phyloP scores from a whole-genome alignment of 495 filamentous ascomycete genomes.

The Friedmanniomyces simplex region DNA sequence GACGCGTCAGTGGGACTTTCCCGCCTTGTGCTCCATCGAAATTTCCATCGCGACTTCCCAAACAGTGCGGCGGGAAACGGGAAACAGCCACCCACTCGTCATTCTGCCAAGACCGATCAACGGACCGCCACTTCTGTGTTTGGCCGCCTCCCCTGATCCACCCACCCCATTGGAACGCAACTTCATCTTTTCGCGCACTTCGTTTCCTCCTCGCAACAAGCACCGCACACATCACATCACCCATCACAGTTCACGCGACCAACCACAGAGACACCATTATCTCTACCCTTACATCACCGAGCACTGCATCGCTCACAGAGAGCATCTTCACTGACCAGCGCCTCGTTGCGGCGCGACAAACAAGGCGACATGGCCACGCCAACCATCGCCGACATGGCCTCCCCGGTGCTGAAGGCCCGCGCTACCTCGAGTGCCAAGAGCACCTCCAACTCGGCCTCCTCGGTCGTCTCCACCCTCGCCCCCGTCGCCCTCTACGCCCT shows the following conservation, averaged over 20 bases:
- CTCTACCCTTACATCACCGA: not conserved
- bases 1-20: no score
- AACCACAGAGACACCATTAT: no score
- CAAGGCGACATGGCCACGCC: not conserved
- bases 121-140: no score
- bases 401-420: not conserved
- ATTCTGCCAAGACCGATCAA: no score
- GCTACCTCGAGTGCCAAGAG: conserved; percentile 3
- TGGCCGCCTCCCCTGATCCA: no score
- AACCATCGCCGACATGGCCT: conserved; percentile 4
- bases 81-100: no score
- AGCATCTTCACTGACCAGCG: not conserved
- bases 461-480: conserved; percentile 59
- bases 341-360: not conserved
- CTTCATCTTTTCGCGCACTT: not conserved
- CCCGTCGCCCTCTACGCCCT: conserved; percentile 56
- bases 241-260: not conserved
- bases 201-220: not conserved
- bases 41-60: no score
- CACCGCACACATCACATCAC: not conserved
- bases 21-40: no score
- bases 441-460: conserved; percentile 40
- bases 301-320: not conserved
- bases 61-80: no score
- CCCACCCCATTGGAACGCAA: no score